Conservation (phyloP, 305 asterid genomes). For the Withania somnifera region DNA sequence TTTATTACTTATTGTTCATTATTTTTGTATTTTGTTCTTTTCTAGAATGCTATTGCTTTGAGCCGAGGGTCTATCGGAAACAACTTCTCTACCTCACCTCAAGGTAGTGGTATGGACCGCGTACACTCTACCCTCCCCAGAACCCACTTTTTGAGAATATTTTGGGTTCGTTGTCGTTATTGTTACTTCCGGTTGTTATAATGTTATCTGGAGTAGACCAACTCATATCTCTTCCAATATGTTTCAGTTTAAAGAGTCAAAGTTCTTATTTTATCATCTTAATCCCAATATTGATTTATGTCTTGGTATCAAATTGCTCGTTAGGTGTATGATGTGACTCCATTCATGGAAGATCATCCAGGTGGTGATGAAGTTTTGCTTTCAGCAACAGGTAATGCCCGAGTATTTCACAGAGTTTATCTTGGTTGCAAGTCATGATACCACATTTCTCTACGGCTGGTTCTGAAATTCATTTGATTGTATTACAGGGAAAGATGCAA, state of each 20-base stretch:
- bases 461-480: not conserved
- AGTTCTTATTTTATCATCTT: not conserved
- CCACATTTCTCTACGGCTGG: not conserved
- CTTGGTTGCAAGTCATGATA: not conserved
- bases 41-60: no score
- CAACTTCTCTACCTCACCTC: no score
- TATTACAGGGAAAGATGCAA: constrained; percentile 40
- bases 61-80: no score
- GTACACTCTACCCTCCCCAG: no score
- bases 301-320: not conserved
- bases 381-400: constrained; percentile 37
- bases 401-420: not conserved
- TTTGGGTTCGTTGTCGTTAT: no score
- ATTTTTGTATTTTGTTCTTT: no score
- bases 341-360: constrained; percentile 63
- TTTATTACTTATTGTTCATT: no score
- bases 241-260: not conserved
- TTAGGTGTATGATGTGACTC: constrained; percentile 54
- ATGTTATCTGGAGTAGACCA: not conserved
- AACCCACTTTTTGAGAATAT: no score
- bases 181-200: not conserved
- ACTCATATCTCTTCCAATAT: not conserved
- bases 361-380: constrained; percentile 64
- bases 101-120: no score
- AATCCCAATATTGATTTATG: not conserved